A percentile compares a stretch with the other conserved stretches of the same genome.
These are phyloP conservation scores for Pilasporangium apinafurcum DNA, from an alignment of 352 stramenopile species.

Conservation along the genomic window DNA sequence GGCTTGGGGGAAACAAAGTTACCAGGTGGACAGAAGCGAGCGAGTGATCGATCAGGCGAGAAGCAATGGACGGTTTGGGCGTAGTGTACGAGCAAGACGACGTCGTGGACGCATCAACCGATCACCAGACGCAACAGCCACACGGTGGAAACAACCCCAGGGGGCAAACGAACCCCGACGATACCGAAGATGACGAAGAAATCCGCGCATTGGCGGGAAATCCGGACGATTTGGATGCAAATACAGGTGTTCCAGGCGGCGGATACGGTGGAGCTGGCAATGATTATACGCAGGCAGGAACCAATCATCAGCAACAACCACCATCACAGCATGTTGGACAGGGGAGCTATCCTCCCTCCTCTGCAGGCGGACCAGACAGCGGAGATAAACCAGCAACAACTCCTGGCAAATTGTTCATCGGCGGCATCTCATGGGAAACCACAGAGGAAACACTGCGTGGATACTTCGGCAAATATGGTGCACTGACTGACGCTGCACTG, in stretches of 20 bases:
- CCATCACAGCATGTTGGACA: conserved; percentile 1
- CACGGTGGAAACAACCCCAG: no score
- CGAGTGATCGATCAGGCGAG: not conserved
- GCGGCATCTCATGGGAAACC: conserved; percentile 90
- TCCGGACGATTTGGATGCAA: conserved; percentile 35
- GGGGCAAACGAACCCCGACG: not conserved
- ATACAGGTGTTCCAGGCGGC: conserved; percentile 4
- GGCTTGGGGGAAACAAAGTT: no score
- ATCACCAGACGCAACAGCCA: conserved; percentile 10
- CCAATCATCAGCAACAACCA: conserved; percentile 9
- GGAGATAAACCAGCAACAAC: conserved; percentile 10
- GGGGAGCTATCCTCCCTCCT: conserved; percentile 4
- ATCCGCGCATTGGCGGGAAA: conserved; percentile 55
- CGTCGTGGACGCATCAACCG: conserved; percentile 13
- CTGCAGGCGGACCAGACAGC: not conserved
- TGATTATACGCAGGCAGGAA: conserved; percentile 3
- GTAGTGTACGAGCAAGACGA: conserved; percentile 80
- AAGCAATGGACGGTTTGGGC: conserved; percentile 55
- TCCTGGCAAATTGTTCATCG: conserved; percentile 88
- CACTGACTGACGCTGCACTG: conserved; percentile 79
- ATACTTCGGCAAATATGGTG: conserved; percentile 88
- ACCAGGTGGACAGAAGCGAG: not conserved
- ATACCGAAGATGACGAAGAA: conserved; percentile 62
- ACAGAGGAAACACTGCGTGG: conserved; percentile 86
- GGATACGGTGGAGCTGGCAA: not conserved